Evolutionary conservation across 129 eudicot genomes (phyloP).

Genomic region (Centaurea solstitialis): DNA sequence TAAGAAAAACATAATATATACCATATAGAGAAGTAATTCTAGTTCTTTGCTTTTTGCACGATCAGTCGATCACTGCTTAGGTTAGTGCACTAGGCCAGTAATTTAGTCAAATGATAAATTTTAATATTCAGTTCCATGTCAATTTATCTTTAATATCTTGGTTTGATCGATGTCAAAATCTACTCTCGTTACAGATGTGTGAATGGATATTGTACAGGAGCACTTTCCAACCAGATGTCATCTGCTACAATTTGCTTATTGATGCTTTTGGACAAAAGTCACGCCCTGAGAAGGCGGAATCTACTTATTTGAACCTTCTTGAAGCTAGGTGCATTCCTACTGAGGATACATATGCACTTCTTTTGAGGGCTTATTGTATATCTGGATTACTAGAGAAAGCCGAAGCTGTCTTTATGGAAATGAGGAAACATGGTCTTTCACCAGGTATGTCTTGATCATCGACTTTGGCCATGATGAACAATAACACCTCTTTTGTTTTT

Average conservation of each 20-base stretch:
- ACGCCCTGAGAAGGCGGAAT: constrained; percentile 62
- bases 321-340: constrained; percentile 86
- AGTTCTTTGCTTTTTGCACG: neutral
- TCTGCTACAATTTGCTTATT: constrained; percentile 88
- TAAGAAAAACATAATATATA: neutral
- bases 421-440: constrained; percentile 57
- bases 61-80: neutral
- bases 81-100: neutral
- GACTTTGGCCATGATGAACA: constrained; percentile 1
- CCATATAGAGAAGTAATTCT: neutral
- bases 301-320: constrained; percentile 68
- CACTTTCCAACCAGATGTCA: constrained; percentile 72
- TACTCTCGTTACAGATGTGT: constrained; percentile 62
- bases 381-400: constrained; percentile 72
- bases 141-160: constrained; percentile 7
- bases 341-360: constrained; percentile 90
- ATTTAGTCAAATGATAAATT: neutral
- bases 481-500: too few species aligned
- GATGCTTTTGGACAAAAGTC: constrained; percentile 82
- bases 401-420: constrained; percentile 77
- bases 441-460: constrained; percentile 55
- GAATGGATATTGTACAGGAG: constrained; percentile 90
- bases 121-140: neutral
- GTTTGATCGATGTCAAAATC: constrained; percentile 19
- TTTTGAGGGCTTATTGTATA: constrained; percentile 71